These are phyloP conservation scores for Monosporascus sp. DNA, from an alignment of 2,329 filamentous ascomycete genomes.

Conservation along the genomic window DNA sequence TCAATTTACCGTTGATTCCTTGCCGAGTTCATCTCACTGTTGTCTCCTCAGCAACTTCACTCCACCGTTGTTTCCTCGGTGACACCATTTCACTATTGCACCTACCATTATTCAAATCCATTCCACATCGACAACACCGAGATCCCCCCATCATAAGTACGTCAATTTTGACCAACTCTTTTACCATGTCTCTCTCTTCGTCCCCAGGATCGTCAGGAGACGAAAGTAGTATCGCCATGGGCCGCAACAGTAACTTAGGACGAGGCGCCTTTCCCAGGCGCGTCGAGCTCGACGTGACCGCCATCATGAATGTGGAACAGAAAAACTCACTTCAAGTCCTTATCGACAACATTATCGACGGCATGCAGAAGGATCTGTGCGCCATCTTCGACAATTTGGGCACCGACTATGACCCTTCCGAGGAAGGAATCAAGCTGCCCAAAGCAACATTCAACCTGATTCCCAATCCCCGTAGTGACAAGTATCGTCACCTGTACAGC, in stretches of 20 bases:
- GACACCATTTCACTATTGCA: background rate
- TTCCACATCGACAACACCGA: background rate
- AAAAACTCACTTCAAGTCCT: constrained; percentile 48
- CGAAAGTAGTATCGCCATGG: constrained; percentile 13
- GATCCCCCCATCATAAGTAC: background rate
- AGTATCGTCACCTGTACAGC: constrained; percentile 21
- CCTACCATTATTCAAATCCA: background rate
- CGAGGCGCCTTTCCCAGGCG: constrained; percentile 31
- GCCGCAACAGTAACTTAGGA: constrained; percentile 3
- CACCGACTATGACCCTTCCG: constrained; percentile 23
- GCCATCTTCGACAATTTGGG: constrained; percentile 46
- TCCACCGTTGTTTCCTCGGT: too few species aligned
- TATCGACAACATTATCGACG: constrained; percentile 47
- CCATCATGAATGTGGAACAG: constrained; percentile 42
- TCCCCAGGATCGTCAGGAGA: background rate
- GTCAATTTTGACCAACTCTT: background rate
- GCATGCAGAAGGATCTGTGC: constrained; percentile 47
- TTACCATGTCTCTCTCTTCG: background rate
- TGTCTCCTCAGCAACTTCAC: too few species aligned
- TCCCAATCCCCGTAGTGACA: constrained; percentile 29
- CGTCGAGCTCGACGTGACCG: constrained; percentile 44
- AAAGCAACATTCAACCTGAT: constrained; percentile 24
- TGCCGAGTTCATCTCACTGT: too few species aligned
- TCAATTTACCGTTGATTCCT: too few species aligned
- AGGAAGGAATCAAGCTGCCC: constrained; percentile 21